Conservation (phyloP, 2,329 filamentous ascomycete genomes). For the Aspergillus sergii region DNA sequence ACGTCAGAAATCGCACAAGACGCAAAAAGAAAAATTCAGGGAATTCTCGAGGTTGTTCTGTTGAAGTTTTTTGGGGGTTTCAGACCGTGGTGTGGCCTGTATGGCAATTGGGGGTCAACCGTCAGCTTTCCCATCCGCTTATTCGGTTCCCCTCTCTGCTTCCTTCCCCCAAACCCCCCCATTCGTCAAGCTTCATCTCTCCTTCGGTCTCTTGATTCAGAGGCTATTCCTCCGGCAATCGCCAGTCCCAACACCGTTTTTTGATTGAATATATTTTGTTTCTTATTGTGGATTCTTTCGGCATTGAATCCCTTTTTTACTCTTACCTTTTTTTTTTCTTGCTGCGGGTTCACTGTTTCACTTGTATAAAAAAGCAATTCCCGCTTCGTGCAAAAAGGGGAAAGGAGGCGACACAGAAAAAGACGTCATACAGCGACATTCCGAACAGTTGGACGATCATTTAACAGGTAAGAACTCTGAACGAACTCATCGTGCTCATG, state of each 20-base stretch:
- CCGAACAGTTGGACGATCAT: constrained; percentile 16
- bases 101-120: constrained; percentile 25
- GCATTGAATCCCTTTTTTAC: constrained; percentile 3
- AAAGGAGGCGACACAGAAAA: constrained; percentile 13
- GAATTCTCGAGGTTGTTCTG: background rate
- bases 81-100: constrained; percentile 18
- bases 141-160: constrained; percentile 25
- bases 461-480: constrained; percentile 15
- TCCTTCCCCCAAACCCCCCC: constrained; percentile 14
- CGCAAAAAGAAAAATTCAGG: background rate
- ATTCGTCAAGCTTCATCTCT: constrained; percentile 24
- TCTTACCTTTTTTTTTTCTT: background rate
- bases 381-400: constrained; percentile 20
- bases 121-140: constrained; percentile 26
- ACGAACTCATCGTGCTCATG: background rate
- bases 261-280: constrained; percentile 20
- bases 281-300: constrained; percentile 5
- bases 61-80: constrained; percentile 13
- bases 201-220: constrained; percentile 13
- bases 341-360: background rate
- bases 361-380: constrained; percentile 14
- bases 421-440: constrained; percentile 20
- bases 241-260: constrained; percentile 12
- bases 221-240: constrained; percentile 7
- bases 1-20: background rate